Conservation (phyloP, 352 stramenopile species). For the Phytophthora kernoviae region DNA sequence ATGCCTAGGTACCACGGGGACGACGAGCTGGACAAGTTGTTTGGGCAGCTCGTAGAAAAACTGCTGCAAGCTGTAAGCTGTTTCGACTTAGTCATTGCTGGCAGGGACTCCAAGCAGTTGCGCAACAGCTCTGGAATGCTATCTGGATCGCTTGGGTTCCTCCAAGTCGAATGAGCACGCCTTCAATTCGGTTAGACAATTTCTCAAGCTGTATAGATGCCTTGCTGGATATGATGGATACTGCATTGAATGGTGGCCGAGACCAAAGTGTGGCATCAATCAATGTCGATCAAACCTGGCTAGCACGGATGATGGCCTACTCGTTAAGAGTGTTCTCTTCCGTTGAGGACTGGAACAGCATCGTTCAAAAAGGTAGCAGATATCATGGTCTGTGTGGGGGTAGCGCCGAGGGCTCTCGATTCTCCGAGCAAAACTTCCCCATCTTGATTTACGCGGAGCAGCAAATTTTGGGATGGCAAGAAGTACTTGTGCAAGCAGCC, state of each 20-base stretch:
- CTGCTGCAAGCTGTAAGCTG: conserved; percentile 46
- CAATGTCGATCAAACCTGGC: conserved; percentile 52
- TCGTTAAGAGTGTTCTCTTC: conserved; percentile 37
- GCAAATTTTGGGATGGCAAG: conserved; percentile 55
- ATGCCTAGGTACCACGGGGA: not conserved
- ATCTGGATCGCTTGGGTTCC: conserved; percentile 61
- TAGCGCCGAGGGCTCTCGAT: conserved; percentile 39
- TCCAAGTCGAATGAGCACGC: conserved; percentile 34
- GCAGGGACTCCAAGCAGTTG: conserved; percentile 57
- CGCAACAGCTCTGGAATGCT: conserved; percentile 61
- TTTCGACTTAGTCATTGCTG: conserved; percentile 53
- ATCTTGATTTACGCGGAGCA: conserved; percentile 68
- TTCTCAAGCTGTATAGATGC: conserved; percentile 42
- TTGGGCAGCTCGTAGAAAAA: conserved; percentile 47
- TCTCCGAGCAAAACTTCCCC: conserved; percentile 64
- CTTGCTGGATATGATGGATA: conserved; percentile 69
- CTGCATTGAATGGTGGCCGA: conserved; percentile 5
- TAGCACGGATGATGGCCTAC: conserved; percentile 51
- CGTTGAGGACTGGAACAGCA: conserved; percentile 50
- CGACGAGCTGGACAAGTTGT: conserved; percentile 17
- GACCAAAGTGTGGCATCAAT: conserved; percentile 22
- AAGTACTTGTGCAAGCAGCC: conserved; percentile 28
- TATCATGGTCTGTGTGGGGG: conserved; percentile 49
- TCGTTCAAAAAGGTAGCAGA: conserved; percentile 60
- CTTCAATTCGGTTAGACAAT: conserved; percentile 14